Conservation (phyloP, 2,329 filamentous ascomycete genomes). For the Penicillium expansum region DNA sequence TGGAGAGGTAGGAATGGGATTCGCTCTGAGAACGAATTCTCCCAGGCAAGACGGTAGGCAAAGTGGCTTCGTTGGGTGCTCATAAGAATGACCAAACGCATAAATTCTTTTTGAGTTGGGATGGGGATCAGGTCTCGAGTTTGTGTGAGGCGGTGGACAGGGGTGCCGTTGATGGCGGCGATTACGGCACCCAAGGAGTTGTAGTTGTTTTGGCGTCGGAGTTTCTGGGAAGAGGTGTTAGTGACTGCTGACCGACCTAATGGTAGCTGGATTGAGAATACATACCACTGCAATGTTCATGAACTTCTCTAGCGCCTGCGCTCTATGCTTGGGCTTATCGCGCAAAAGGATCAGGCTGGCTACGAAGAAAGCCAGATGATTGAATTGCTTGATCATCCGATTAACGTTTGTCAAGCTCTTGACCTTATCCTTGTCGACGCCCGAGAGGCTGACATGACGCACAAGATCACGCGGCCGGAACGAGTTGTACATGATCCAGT, state of each 20-base stretch:
- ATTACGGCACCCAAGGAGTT: constrained; percentile 92
- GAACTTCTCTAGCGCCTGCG: constrained; percentile 88
- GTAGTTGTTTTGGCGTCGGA: constrained; percentile 93
- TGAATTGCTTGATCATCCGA: constrained; percentile 91
- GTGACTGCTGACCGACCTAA: neutral
- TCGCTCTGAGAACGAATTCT: constrained; percentile 83
- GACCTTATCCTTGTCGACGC: constrained; percentile 52
- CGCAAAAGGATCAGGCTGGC: constrained; percentile 80
- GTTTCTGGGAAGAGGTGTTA: constrained; percentile 51
- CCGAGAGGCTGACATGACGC: constrained; percentile 77
- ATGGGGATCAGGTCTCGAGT: constrained; percentile 73
- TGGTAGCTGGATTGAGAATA: neutral
- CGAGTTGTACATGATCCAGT: constrained; percentile 97
- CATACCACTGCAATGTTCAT: constrained; percentile 73
- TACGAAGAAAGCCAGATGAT: constrained; percentile 79
- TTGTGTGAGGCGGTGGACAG: constrained; percentile 77
- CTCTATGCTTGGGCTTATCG: constrained; percentile 94
- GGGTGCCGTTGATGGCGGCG: constrained; percentile 84
- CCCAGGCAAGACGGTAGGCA: constrained; percentile 95
- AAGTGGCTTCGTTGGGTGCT: constrained; percentile 87
- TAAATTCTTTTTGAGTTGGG: constrained; percentile 76
- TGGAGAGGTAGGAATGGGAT: constrained; percentile 94
- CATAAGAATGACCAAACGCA: constrained; percentile 88
- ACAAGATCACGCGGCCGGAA: constrained; percentile 91
- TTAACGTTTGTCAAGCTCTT: constrained; percentile 81